Conservation (phyloP, 31 red algal genomes). For the Bonnemaisonia californica region DNA sequence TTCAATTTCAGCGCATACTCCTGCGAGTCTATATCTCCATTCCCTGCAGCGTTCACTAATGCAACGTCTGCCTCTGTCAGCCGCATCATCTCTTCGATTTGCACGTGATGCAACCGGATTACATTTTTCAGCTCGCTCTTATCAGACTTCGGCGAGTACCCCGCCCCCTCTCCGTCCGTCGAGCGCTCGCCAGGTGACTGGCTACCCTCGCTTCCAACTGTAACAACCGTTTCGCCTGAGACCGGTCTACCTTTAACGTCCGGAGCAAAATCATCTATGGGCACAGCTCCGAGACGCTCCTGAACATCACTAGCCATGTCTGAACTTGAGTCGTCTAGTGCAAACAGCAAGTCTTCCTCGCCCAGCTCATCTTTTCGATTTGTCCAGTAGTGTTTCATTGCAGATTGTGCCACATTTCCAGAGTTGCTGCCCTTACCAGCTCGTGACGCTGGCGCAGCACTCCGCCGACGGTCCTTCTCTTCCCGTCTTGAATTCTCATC, state of each 20-base stretch:
- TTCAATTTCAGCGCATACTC: slow-evolving; percentile 63
- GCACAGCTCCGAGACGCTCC: slow-evolving; percentile 28
- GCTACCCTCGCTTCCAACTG: not conserved
- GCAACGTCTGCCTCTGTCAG: slow-evolving; percentile 63
- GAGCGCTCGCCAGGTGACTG: not conserved
- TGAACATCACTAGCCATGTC: slow-evolving; percentile 24
- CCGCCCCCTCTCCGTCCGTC: not conserved
- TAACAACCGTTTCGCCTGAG: not conserved
- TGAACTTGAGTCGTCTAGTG: slow-evolving; percentile 23
- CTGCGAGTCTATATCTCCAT: slow-evolving; percentile 64
- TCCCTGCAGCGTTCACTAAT: slow-evolving; percentile 62
- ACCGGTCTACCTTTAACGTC: not conserved
- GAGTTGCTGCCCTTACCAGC: not conserved
- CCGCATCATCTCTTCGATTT: slow-evolving; percentile 72
- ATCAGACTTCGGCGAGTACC: not conserved
- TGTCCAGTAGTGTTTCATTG: slow-evolving; percentile 55
- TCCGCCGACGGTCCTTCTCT: no score
- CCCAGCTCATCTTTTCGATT: slow-evolving; percentile 21
- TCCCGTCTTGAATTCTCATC: no score
- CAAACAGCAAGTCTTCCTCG: slow-evolving; percentile 66
- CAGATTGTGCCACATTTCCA: slow-evolving; percentile 49
- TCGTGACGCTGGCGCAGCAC: not conserved
- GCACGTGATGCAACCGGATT: slow-evolving; percentile 65
- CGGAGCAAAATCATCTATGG: not conserved
- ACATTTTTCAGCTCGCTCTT: slow-evolving; percentile 34